Percentiles rank a stretch among this genome's conserved stretches.
Evolutionary conservation across 2,329 filamentous ascomycete genomes (phyloP).

Genomic region (Colletotrichum cordylinicola): DNA sequence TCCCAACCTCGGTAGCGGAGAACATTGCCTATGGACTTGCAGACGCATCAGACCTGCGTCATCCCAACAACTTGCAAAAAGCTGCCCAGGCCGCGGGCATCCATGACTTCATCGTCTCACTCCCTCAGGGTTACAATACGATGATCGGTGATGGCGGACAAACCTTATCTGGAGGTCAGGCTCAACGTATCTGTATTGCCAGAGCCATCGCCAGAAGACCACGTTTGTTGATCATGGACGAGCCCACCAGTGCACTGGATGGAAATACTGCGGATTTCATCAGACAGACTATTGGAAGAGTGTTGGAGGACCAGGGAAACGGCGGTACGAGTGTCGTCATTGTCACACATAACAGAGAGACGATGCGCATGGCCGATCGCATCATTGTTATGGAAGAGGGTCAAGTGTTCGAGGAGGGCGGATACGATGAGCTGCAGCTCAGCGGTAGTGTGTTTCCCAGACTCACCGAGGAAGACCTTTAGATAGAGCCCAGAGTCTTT

Average conservation of each 20-base stretch:
- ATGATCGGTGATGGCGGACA: slow-evolving; percentile 78
- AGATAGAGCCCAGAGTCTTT: not conserved
- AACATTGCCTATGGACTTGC: slow-evolving; percentile 85
- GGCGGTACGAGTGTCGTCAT: slow-evolving; percentile 72
- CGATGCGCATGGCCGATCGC: slow-evolving; percentile 83
- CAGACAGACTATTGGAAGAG: slow-evolving; percentile 61
- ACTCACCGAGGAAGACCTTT: slow-evolving; percentile 43
- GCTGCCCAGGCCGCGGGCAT: slow-evolving; percentile 69
- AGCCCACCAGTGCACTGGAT: slow-evolving; percentile 85
- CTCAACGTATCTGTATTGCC: slow-evolving; percentile 82
- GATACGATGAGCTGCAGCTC: slow-evolving; percentile 64
- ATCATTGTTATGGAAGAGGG: slow-evolving; percentile 76
- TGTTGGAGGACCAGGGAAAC: slow-evolving; percentile 45
- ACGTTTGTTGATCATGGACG: slow-evolving; percentile 79
- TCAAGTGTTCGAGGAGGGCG: slow-evolving; percentile 70
- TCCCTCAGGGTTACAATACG: slow-evolving; percentile 68
- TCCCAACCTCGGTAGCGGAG: slow-evolving; percentile 76
- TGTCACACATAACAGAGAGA: slow-evolving; percentile 81
- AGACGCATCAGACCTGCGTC: slow-evolving; percentile 55
- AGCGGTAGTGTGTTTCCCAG: slow-evolving; percentile 51
- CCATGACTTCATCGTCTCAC: slow-evolving; percentile 75
- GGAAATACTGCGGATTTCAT: slow-evolving; percentile 69
- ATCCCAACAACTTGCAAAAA: slow-evolving; percentile 45
- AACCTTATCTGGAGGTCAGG: slow-evolving; percentile 79
- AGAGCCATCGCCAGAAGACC: slow-evolving; percentile 77